Conservation (phyloP, 805 yeast species). For the Kluyveromyces lactis region DNA sequence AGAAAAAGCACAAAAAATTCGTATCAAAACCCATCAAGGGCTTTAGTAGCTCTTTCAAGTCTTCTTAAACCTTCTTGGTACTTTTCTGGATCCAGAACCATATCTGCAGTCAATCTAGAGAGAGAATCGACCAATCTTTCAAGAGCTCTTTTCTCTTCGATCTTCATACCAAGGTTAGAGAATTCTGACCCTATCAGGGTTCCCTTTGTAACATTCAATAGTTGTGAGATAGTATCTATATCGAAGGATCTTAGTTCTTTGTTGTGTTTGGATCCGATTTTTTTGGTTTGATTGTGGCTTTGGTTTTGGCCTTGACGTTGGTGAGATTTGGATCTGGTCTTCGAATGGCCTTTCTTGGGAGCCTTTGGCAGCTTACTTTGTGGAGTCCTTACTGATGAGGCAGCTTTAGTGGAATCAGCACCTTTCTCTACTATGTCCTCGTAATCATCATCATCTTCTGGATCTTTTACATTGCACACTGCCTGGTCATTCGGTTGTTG, state of each 20-base stretch:
- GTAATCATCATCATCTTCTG: conserved; percentile 12
- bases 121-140: conserved; percentile 83
- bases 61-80: conserved; percentile 74
- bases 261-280: conserved; percentile 1
- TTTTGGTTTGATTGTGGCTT: not conserved
- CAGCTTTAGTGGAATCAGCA: not conserved
- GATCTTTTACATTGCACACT: not conserved
- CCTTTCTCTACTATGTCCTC: conserved; percentile 10
- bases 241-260: conserved; percentile 19
- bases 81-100: conserved; percentile 77
- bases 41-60: conserved; percentile 72
- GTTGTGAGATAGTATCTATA: conserved; percentile 29
- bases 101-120: conserved; percentile 79
- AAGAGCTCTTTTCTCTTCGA: conserved; percentile 66
- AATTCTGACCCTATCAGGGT: conserved; percentile 50
- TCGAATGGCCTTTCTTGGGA: conserved; percentile 10
- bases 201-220: conserved; percentile 34
- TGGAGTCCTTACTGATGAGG: not conserved
- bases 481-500: not conserved
- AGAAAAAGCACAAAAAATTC: too few relatives aligned
- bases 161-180: conserved; percentile 61
- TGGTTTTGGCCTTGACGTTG: not conserved
- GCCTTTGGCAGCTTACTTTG: conserved; percentile 9
- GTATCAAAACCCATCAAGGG: conserved; percentile 67
- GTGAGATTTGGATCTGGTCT: not conserved